Evolutionary conservation across 2,329 filamentous ascomycete genomes (phyloP), one percentile per base, ranked within the genome.

Genomic region (Diaporthe sp.): DNA sequence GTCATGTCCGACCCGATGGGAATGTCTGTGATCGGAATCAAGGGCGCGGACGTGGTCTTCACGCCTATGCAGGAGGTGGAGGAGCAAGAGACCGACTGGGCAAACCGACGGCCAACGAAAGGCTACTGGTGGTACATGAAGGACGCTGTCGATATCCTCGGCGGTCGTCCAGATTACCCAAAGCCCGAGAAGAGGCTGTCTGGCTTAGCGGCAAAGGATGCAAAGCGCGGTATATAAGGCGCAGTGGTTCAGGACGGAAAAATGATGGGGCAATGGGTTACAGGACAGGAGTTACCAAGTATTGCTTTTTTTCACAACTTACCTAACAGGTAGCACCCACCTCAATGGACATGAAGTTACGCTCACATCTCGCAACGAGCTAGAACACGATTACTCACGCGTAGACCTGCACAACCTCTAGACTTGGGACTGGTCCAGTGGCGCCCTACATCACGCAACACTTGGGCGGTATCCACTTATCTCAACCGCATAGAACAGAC

Each of bases 41-140:
- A 95, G 85, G 96, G 96, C 31, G 95, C 95, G 1, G 92, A 94
- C 81, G 94, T 99, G 13, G 91, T 96, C n/a, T 98, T 98, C 84
- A 93, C 92, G 12, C 89, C 94, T 0, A 94, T 98, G 90, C 90
- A 92, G 80, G 90, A 91, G 58, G 89, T 98, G 12, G 97, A 98
- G 87, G 91, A 91, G 79, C 90, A 91, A 34, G 94, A 96, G 81
- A 98, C 97, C 5, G 96, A 99, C 86, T 99, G 97, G 97, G 91
- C 92, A 78, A 95, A 97, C 84, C 90, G 97, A 70, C 89, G 97
- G 70, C 96, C 97, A 63, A 94, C 92, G 85, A 86, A 92, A 73
- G 94, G 97, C 79, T 96, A 95, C 87, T 99, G 97, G 97, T 87
- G 94, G 80, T 89, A 88, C 68, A 87, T 98, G 84, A 94, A 95